Base-by-base conservation (phyloP, 2,329 filamentous ascomycete genomes). In the Phialophora verrucosa region DNA sequence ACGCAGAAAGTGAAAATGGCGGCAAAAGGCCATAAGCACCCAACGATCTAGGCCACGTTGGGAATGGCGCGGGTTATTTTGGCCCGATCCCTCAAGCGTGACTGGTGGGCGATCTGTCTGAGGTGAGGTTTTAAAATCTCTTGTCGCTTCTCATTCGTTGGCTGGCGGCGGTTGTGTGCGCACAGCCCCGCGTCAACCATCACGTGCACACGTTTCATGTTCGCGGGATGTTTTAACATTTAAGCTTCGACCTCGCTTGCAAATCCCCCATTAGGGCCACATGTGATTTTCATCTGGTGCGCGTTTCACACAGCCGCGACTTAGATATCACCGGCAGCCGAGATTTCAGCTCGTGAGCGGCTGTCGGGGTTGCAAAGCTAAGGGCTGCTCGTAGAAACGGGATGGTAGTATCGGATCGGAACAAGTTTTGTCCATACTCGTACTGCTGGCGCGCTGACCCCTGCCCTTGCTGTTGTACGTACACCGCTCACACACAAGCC, bases 211-310 rank as follows among this genome's bases (percentile, higher is more conserved):
- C 49, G 59, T 51, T 61, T 51, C 23, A 23, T 25, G 59, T 61
- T 61, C 31, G 59, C 44, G 59, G 17, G 17, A 14, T 25, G 23
- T 53, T 53, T 49, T 44, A 44, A n/a, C 53, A 20, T 23, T 50
- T 51, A 59, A 59, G 57, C 57, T 59, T 59, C 47, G 32, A 51
- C 8, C 58, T 61, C 47, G 59, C 59, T 53, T 53, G 17, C 14
- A 38, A 11, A 10, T 29, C 35, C 59, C 47, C 47, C 10, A 51
- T 53, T 38, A 11, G 31, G 49, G 53, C 8, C n/a, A 17, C 17
- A 25, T 27, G 17, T 20, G 11, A 8, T 55, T 55, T 10, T 29
- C 53, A 29, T 55, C 27, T n/a, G 25, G 5, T 7, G 27, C 14
- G 17, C 8, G 4, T 55, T 32, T 55, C 53, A 4, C 53, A 55